These are phyloP conservation scores for Epichloe gansuensis DNA, from an alignment of 2,329 filamentous ascomycete genomes.

Conservation along the genomic window DNA sequence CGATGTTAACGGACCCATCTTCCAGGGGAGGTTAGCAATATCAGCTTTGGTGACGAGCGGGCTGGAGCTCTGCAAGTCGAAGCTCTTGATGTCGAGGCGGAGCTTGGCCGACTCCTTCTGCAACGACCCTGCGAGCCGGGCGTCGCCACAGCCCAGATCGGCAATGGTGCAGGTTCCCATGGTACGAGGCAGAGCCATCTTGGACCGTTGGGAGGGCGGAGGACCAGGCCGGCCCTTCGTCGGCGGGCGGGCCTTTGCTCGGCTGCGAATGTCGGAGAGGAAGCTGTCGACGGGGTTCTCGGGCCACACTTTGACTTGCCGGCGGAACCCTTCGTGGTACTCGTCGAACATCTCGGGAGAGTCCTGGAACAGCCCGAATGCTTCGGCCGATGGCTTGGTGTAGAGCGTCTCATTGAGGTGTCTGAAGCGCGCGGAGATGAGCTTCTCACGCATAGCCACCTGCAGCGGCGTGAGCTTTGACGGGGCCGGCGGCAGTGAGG, in stretches of 20 bases:
- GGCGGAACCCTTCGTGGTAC: conserved; percentile 92
- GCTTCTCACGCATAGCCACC: conserved; percentile 86
- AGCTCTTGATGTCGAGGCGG: conserved; percentile 66
- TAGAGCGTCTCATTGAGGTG: conserved; percentile 96
- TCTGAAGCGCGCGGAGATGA: conserved; percentile 89
- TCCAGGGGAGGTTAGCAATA: conserved; percentile 66
- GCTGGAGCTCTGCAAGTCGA: conserved; percentile 70
- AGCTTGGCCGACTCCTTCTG: conserved; percentile 52
- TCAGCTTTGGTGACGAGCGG: conserved; percentile 77
- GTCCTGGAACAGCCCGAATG: conserved; percentile 69
- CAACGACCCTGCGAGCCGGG: conserved; percentile 61
- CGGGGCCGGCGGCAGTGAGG: conserved; percentile 29
- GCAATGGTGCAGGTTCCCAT: conserved; percentile 66
- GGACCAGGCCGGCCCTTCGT: conserved; percentile 18
- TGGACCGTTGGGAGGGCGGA: conserved; percentile 15
- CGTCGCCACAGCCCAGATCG: conserved; percentile 90
- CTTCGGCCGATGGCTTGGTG: conserved; percentile 73
- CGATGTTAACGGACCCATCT: conserved; percentile 68
- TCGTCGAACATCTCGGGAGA: conserved; percentile 91
- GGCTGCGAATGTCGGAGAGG: conserved; percentile 54
- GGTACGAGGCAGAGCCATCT: conserved; percentile 55
- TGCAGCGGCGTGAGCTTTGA: conserved; percentile 81
- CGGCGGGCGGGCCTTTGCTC: conserved; percentile 43
- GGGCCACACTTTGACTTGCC: conserved; percentile 92
- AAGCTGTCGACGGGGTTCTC: conserved; percentile 91